A percentile compares a stretch with the other conserved stretches of the same genome.
These are phyloP conservation scores for Uromyces viciae-fabae DNA, from an alignment of 1,284 basidiomycete species.

Conservation along the genomic window DNA sequence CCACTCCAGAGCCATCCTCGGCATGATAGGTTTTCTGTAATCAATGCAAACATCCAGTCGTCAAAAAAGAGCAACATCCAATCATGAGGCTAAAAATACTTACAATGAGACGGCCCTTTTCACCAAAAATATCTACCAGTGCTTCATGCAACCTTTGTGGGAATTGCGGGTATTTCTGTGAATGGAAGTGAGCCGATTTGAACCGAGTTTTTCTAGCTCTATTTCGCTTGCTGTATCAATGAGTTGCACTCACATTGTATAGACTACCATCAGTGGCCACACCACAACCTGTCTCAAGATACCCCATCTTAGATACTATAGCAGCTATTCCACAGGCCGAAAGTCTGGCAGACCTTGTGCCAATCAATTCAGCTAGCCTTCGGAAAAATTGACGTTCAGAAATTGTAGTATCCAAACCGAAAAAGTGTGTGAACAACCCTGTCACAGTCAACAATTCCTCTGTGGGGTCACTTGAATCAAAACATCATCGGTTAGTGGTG, in stretches of 20 bases:
- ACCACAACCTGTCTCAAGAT: conserved; percentile 68
- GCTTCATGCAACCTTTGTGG: conserved; percentile 83
- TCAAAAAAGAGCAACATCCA: conserved; percentile 17
- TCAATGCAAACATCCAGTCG: conserved; percentile 60
- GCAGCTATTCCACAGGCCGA: conserved; percentile 91
- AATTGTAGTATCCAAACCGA: conserved; percentile 84
- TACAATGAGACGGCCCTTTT: conserved; percentile 71
- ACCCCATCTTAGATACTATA: conserved; percentile 85
- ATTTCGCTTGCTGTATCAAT: background rate
- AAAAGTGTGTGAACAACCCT: conserved; percentile 94
- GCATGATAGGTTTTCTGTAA: conserved; percentile 71
- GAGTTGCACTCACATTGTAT: conserved; percentile 69
- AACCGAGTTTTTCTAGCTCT: background rate
- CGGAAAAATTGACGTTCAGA: conserved; percentile 94
- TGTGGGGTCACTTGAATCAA: conserved; percentile 74
- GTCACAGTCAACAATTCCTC: conserved; percentile 94
- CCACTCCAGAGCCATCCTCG: conserved; percentile 90
- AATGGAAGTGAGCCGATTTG: conserved; percentile 13
- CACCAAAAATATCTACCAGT: conserved; percentile 84
- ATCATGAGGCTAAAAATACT: background rate
- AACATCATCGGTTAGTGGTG: conserved; percentile 9
- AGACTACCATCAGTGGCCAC: conserved; percentile 88
- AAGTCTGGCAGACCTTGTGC: conserved; percentile 78
- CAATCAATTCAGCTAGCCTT: conserved; percentile 70
- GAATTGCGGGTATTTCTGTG: conserved; percentile 89